These are phyloP conservation scores for Deinandra increscens DNA, from an alignment of 129 eudicot species.

Conservation along the genomic window DNA sequence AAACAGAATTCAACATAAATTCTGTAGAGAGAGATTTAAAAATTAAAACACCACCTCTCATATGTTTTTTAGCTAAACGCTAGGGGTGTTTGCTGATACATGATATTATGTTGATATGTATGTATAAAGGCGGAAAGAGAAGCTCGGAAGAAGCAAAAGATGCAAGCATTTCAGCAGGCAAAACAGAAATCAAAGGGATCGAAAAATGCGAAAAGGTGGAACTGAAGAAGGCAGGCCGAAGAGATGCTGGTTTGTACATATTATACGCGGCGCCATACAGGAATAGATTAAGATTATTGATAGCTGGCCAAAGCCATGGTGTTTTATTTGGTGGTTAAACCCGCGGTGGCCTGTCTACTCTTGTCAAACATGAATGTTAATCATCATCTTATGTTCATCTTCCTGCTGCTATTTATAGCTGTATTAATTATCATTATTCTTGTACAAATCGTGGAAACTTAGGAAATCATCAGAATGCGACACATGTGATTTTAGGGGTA, in stretches of 20 bases:
- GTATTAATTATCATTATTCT: neutral
- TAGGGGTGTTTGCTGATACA: neutral
- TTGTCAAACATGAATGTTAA: too few species aligned
- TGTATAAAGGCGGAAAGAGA: slow-evolving; percentile 76
- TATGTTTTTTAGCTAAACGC: neutral
- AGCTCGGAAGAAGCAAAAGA: slow-evolving; percentile 91
- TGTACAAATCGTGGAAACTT: neutral
- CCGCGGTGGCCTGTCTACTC: neutral
- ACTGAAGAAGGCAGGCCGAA: slow-evolving; percentile 29
- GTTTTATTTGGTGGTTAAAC: neutral
- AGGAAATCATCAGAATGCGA: too few species aligned
- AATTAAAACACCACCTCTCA: neutral
- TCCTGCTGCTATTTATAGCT: neutral
- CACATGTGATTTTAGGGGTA: too few species aligned
- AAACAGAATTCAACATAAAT: too few species aligned
- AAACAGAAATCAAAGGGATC: slow-evolving; percentile 76
- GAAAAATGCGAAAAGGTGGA: slow-evolving; percentile 93
- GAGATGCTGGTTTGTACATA: slow-evolving; percentile 33
- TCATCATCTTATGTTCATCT: neutral
- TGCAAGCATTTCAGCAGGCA: slow-evolving; percentile 89
- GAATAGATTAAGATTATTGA: too few species aligned
- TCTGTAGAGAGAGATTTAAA: too few species aligned
- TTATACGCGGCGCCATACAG: neutral
- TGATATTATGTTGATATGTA: neutral
- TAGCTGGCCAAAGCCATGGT: too few species aligned